phyloP scores from a whole-genome alignment of 345 rosid species.

The Hibiscus tridactylites region DNA sequence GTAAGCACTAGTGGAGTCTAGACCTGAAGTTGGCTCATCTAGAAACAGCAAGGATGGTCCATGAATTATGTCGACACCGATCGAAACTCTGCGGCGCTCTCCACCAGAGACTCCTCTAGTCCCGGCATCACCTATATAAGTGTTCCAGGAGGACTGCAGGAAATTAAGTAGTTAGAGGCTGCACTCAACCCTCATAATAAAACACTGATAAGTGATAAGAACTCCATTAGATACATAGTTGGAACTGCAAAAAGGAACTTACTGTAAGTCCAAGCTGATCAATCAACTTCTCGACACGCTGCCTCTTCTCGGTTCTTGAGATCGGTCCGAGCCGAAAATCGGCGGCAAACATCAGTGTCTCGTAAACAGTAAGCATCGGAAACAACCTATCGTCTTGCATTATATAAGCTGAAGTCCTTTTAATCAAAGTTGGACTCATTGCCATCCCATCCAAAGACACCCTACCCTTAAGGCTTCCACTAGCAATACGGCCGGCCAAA shows the following conservation, averaged over 20 bases:
- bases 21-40: constrained; percentile 75
- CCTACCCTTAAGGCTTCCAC: constrained; percentile 52
- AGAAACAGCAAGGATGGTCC: constrained; percentile 32
- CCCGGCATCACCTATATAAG: constrained; percentile 14
- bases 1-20: constrained; percentile 59
- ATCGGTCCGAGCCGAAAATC: constrained; percentile 51
- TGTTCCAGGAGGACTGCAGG: constrained; percentile 34
- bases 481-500: constrained; percentile 51
- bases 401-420: constrained; percentile 60
- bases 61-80: not conserved
- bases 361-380: constrained; percentile 66
- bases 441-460: constrained; percentile 45
- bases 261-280: constrained; percentile 42
- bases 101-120: no score
- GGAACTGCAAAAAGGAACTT: constrained; percentile 12
- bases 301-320: constrained; percentile 32
- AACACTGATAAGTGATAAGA: not conserved
- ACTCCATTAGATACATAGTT: not conserved
- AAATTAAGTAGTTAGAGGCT: not conserved
- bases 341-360: constrained; percentile 61
- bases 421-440: constrained; percentile 42
- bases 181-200: no score
- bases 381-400: constrained; percentile 66
- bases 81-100: constrained; percentile 39
- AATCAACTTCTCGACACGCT: constrained; percentile 44